Conservation (phyloP, 768 basidiomycete genomes). For the Leccinum variicolor region DNA sequence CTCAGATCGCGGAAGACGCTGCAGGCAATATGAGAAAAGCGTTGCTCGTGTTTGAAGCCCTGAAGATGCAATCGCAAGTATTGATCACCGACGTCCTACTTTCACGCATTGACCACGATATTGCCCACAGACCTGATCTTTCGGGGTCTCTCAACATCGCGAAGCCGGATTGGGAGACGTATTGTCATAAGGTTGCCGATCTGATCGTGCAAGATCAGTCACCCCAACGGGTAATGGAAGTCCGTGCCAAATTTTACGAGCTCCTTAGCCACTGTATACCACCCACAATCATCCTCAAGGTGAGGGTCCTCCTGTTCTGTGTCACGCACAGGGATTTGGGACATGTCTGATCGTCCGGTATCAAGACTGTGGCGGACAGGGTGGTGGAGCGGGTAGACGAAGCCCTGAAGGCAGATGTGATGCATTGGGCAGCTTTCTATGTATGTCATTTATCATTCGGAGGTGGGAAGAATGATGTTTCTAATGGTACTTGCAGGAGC, state of each 20-base stretch:
- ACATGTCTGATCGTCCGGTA: conserved; percentile 3
- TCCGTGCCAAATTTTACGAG: conserved; percentile 92
- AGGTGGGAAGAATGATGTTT: neutral
- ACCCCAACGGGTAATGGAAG: conserved; percentile 86
- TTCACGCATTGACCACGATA: neutral
- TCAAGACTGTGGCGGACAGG: conserved; percentile 87
- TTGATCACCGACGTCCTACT: neutral
- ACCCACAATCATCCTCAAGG: conserved; percentile 87
- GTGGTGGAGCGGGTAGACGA: conserved; percentile 90
- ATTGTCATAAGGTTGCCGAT: conserved; percentile 89
- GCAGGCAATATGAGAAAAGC: conserved; percentile 94
- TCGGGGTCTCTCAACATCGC: conserved; percentile 77
- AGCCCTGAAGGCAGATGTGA: conserved; percentile 83
- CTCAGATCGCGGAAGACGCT: conserved; percentile 77
- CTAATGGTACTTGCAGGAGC: conserved; percentile 54
- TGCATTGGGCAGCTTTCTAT: conserved; percentile 98
- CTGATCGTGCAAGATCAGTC: conserved; percentile 87
- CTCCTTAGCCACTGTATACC: conserved; percentile 96
- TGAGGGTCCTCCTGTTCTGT: conserved; percentile 29
- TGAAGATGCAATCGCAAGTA: conserved; percentile 93
- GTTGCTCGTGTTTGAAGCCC: conserved; percentile 88
- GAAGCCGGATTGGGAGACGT: conserved; percentile 99
- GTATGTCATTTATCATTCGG: conserved; percentile 42
- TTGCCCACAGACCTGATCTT: conserved; percentile 65
- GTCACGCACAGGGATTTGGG: neutral